Evolutionary conservation across 495 filamentous ascomycete genomes (phyloP).

Genomic region (Alectoria sarmentosa): DNA sequence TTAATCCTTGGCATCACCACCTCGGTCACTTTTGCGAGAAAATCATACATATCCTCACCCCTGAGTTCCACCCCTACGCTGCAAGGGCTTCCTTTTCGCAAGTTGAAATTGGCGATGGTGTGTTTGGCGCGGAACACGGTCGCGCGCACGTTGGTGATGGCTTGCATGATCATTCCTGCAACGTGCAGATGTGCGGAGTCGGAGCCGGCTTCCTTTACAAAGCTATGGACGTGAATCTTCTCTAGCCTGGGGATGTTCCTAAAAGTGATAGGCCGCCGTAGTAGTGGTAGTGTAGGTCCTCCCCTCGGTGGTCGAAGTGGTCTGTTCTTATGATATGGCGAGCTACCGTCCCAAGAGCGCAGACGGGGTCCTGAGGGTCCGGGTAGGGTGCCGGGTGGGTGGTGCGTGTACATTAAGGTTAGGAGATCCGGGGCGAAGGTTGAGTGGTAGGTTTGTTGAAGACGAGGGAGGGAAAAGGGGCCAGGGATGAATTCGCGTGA

Average conservation of each 20-base stretch:
- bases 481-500: slow-evolving; percentile 89
- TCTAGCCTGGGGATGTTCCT: slow-evolving; percentile 76
- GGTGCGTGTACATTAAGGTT: slow-evolving; percentile 78
- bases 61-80: slow-evolving; percentile 62
- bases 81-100: slow-evolving; percentile 48
- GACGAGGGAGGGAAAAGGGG: slow-evolving; percentile 81
- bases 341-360: slow-evolving; percentile 80
- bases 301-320: slow-evolving; percentile 77
- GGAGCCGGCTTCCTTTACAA: slow-evolving; percentile 45
- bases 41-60: slow-evolving; percentile 79
- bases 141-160: slow-evolving; percentile 74
- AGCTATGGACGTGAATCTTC: slow-evolving; percentile 73
- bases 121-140: slow-evolving; percentile 58
- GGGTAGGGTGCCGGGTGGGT: slow-evolving; percentile 61
- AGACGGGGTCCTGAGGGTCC: slow-evolving; percentile 61
- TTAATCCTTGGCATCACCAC: slow-evolving; percentile 90
- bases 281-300: slow-evolving; percentile 52
- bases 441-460: slow-evolving; percentile 81
- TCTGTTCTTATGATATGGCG: slow-evolving; percentile 89
- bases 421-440: slow-evolving; percentile 87
- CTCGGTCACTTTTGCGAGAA: slow-evolving; percentile 76
- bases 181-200: slow-evolving; percentile 66
- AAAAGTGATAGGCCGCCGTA: slow-evolving; percentile 73
- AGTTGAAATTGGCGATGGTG: slow-evolving; percentile 59
- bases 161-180: slow-evolving; percentile 74